These are phyloP conservation scores for Globisporangium okanoganense DNA, from an alignment of 352 stramenopile genomes.

Conservation along the genomic window DNA sequence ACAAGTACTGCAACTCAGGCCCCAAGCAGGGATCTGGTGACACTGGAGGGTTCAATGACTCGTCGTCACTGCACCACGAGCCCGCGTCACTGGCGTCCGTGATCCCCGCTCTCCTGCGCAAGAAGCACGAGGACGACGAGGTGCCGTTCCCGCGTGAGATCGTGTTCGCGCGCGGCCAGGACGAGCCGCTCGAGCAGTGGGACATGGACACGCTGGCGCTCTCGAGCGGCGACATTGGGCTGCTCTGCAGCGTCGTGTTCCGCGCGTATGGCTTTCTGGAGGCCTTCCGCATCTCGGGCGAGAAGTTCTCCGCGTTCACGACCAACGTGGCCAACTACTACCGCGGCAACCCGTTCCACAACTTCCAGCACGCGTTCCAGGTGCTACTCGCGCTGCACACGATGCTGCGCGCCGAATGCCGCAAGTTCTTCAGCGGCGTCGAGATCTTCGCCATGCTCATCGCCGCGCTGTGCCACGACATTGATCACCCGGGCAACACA, in stretches of 20 bases:
- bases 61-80: not conserved
- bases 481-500: conserved; percentile 78
- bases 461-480: conserved; percentile 72
- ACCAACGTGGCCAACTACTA: conserved; percentile 66
- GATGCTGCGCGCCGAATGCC: conserved; percentile 51
- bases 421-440: conserved; percentile 54
- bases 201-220: conserved; percentile 38
- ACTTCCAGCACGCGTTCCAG: conserved; percentile 73
- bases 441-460: conserved; percentile 77
- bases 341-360: conserved; percentile 76
- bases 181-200: conserved; percentile 56
- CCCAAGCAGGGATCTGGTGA: not conserved
- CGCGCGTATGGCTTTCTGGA: conserved; percentile 54
- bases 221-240: conserved; percentile 34
- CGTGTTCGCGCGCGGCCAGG: conserved; percentile 27
- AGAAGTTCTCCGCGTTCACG: conserved; percentile 54
- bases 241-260: conserved; percentile 43
- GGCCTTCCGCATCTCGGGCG: conserved; percentile 41
- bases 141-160: conserved; percentile 61
- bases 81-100: conserved; percentile 17
- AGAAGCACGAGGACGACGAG: conserved; percentile 50
- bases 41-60: not conserved
- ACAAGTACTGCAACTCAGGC: conserved; percentile 41
- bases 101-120: conserved; percentile 26
- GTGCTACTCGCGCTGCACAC: conserved; percentile 57